Conservation (phyloP, 2,329 filamentous ascomycete genomes). For the Metarhizium sp. region DNA sequence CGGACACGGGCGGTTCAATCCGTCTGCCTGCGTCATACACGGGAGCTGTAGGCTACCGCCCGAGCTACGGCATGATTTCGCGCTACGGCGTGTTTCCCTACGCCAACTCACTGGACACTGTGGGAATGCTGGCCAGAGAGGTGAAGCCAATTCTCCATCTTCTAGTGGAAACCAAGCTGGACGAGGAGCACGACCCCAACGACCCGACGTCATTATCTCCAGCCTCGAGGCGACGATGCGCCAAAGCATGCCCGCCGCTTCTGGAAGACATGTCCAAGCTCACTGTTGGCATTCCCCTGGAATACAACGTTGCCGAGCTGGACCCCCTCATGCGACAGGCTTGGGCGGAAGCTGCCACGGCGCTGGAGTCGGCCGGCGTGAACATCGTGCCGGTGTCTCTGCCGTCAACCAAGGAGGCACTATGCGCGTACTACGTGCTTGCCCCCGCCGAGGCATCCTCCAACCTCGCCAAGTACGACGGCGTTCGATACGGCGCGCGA, state of each 20-base stretch:
- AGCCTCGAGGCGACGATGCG: slow-evolving; percentile 43
- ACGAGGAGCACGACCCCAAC: slow-evolving; percentile 48
- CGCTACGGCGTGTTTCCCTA: slow-evolving; percentile 83
- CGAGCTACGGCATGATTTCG: slow-evolving; percentile 80
- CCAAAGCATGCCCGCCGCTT: slow-evolving; percentile 15
- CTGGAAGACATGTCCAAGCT: slow-evolving; percentile 23
- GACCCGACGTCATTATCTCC: slow-evolving; percentile 66
- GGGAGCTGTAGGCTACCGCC: slow-evolving; percentile 77
- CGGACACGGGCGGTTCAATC: slow-evolving; percentile 87
- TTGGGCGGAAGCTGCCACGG: slow-evolving; percentile 56
- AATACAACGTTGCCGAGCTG: slow-evolving; percentile 86
- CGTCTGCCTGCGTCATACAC: slow-evolving; percentile 82
- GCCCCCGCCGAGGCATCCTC: slow-evolving; percentile 93
- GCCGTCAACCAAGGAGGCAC: slow-evolving; percentile 72
- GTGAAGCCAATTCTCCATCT: slow-evolving; percentile 42
- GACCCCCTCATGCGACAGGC: slow-evolving; percentile 56
- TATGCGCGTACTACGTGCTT: slow-evolving; percentile 91
- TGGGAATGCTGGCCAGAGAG: slow-evolving; percentile 60
- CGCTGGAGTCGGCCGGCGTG: slow-evolving; percentile 56
- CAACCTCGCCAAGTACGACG: slow-evolving; percentile 94
- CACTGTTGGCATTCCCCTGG: slow-evolving; percentile 50
- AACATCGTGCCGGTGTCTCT: slow-evolving; percentile 68
- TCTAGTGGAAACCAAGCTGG: slow-evolving; percentile 39
- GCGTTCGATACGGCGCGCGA: slow-evolving; percentile 76
- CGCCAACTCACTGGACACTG: slow-evolving; percentile 86